Evolutionary conservation across 208 protist species (phyloP).

Genomic region (Crithidia brevicula): DNA sequence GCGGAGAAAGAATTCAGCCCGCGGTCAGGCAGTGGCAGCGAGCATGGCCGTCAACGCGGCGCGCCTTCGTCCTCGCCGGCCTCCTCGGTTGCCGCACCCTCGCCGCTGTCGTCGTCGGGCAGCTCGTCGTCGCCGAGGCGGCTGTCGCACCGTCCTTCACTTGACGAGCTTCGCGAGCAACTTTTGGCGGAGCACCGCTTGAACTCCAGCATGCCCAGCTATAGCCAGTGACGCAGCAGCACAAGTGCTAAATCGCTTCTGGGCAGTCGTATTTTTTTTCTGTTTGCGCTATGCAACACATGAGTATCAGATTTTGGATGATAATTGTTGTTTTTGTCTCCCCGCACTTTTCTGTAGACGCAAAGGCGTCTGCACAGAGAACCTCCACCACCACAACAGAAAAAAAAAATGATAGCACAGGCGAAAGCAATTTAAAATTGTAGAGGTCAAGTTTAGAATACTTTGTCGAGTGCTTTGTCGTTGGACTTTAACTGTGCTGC

Average conservation of each 20-base stretch:
- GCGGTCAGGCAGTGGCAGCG: neutral
- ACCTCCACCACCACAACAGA: too few relatives aligned
- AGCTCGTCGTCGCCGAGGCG: neutral
- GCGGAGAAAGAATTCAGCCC: neutral
- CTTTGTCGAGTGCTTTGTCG: too few relatives aligned
- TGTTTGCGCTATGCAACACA: too few relatives aligned
- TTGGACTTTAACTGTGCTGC: too few relatives aligned
- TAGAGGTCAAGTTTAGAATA: too few relatives aligned
- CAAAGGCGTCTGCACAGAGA: neutral
- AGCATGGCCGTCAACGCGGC: neutral
- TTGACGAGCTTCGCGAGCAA: conserved; percentile 20
- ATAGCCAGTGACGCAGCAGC: neutral
- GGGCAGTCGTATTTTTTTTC: too few relatives aligned
- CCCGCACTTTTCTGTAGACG: neutral
- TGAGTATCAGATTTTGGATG: neutral
- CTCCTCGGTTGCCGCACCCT: conserved; percentile 13
- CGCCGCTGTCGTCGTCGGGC: conserved; percentile 12
- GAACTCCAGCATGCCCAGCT: conserved; percentile 6
- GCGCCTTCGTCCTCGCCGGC: conserved; percentile 1
- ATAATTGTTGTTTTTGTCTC: neutral
- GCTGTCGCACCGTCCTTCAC: neutral
- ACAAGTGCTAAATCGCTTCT: too few relatives aligned
- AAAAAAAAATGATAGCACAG: too few relatives aligned
- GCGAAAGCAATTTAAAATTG: too few relatives aligned
- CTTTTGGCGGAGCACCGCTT: conserved; percentile 10